Conservation (phyloP, 1,139 yeast species). For the Diutina pseudorugosa region DNA sequence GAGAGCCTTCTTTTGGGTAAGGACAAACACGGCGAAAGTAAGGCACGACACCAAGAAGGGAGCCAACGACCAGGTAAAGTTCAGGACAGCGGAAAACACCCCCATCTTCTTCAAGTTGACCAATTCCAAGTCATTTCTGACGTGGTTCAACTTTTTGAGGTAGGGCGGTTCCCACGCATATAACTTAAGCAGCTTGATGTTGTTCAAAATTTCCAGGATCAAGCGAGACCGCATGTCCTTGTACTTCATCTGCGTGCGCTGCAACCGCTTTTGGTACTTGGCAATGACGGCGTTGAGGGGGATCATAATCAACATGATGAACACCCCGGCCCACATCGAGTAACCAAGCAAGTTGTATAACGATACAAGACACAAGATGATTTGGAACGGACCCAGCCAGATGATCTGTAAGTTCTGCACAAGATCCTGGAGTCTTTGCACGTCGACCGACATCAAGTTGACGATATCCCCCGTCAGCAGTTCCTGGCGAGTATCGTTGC, state of each 20-base stretch:
- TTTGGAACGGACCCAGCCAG: conserved; percentile 97
- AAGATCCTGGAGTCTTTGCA: conserved; percentile 85
- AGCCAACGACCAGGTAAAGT: conserved; percentile 75
- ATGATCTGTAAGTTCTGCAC: conserved; percentile 77
- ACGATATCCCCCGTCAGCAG: conserved; percentile 96
- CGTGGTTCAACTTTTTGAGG: conserved; percentile 55
- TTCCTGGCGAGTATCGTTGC: conserved; percentile 71
- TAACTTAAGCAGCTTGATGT: conserved; percentile 81
- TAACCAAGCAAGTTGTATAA: conserved; percentile 70
- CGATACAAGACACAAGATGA: conserved; percentile 64
- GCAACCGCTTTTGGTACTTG: conserved; percentile 60
- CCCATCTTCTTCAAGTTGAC: conserved; percentile 70
- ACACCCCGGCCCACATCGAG: conserved; percentile 96
- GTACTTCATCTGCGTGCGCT: conserved; percentile 40
- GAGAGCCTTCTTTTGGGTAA: conserved; percentile 50
- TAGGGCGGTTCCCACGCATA: conserved; percentile 96
- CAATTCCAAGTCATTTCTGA: conserved; percentile 85
- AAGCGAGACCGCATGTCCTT: conserved; percentile 40
- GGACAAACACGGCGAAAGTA: conserved; percentile 77
- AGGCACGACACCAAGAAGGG: conserved; percentile 88
- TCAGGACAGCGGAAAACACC: conserved; percentile 56
- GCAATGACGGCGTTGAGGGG: conserved; percentile 76
- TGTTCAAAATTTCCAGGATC: conserved; percentile 79
- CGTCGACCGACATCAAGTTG: conserved; percentile 92
- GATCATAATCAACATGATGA: conserved; percentile 70